Percentiles rank a stretch among this genome's conserved stretches.
Evolutionary conservation across 1,284 basidiomycete genomes (phyloP).

Genomic region (Melampsora abietis-canadensis): DNA sequence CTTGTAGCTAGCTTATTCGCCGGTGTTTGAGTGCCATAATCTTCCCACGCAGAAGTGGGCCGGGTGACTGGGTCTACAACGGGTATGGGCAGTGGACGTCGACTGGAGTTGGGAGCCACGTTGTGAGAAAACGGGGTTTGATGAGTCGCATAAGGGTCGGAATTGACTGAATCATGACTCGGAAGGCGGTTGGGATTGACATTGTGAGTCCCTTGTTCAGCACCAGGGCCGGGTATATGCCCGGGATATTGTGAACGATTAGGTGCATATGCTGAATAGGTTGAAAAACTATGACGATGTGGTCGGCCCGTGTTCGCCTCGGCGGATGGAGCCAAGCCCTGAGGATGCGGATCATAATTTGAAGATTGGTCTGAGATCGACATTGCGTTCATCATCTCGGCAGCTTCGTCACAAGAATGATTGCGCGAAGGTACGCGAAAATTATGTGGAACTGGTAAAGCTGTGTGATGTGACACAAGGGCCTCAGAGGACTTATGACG

Average conservation of each 20-base stretch:
- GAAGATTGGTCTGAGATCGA: conserved; percentile 18
- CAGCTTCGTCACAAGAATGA: conserved; percentile 22
- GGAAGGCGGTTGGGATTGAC: neutral
- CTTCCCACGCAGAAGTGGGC: conserved; percentile 19
- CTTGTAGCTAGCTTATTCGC: neutral
- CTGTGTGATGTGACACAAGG: conserved; percentile 17
- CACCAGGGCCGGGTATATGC: conserved; percentile 1
- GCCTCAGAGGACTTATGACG: conserved; percentile 28
- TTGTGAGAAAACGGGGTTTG: neutral
- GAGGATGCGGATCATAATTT: conserved; percentile 21
- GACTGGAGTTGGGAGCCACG: neutral
- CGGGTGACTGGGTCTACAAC: conserved; percentile 12
- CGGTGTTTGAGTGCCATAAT: neutral
- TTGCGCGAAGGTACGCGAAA: conserved; percentile 34
- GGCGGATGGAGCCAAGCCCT: neutral
- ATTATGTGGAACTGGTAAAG: conserved; percentile 2
- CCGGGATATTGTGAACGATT: conserved; percentile 6
- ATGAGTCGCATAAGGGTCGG: conserved; percentile 1
- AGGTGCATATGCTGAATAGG: conserved; percentile 15
- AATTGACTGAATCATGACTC: conserved; percentile 10
- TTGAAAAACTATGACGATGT: conserved; percentile 39
- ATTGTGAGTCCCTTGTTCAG: neutral
- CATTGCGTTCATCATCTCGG: conserved; percentile 11
- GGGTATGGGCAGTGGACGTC: conserved; percentile 34
- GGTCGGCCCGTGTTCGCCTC: conserved; percentile 16